Conservation (phyloP, 1,284 basidiomycete genomes). For the Trichosporon coremiiforme region DNA sequence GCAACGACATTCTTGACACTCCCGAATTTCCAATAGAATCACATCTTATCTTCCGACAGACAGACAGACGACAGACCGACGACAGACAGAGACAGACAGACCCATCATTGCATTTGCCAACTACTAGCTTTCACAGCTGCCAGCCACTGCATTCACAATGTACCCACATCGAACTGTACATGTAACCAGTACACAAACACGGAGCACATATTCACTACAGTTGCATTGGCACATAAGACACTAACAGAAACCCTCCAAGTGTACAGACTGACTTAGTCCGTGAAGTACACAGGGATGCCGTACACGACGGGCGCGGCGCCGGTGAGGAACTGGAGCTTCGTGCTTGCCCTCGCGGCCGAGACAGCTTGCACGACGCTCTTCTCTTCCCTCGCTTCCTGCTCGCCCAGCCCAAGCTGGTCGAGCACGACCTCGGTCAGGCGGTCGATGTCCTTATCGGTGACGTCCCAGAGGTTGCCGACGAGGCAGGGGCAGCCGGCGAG, state of each 20-base stretch:
- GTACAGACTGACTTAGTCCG: neutral
- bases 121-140: conserved; percentile 2
- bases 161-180: conserved; percentile 2
- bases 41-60: too few species aligned
- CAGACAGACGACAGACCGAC: too few species aligned
- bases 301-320: conserved; percentile 93
- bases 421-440: conserved; percentile 84
- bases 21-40: neutral
- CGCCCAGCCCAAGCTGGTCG: conserved; percentile 67
- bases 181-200: conserved; percentile 3
- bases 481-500: conserved; percentile 91
- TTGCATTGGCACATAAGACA: too few species aligned
- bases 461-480: conserved; percentile 96
- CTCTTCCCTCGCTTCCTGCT: neutral
- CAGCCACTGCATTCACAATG: conserved; percentile 12
- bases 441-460: conserved; percentile 96
- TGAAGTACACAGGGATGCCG: conserved; percentile 69
- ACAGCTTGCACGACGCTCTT: conserved; percentile 69
- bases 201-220: neutral
- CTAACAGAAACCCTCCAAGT: neutral
- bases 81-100: neutral
- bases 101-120: neutral
- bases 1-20: neutral
- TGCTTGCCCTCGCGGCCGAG: conserved; percentile 71
- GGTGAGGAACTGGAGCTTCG: conserved; percentile 91